These are phyloP conservation scores for Dissophora globulifera DNA, from an alignment of 192 early-diverging fungal species.

Conservation along the genomic window DNA sequence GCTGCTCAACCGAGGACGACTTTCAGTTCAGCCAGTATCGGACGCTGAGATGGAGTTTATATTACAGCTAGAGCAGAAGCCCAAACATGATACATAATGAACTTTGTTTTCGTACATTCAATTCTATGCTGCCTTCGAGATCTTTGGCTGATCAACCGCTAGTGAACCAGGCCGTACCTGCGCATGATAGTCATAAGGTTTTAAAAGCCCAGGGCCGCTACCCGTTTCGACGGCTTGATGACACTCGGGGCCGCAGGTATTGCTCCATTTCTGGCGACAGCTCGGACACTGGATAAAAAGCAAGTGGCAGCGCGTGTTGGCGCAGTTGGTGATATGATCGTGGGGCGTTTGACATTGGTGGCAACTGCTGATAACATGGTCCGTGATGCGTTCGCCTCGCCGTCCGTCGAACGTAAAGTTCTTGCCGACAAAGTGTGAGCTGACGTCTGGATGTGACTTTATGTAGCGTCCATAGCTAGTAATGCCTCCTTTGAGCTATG, in stretches of 20 bases:
- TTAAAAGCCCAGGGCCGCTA: slow-evolving; percentile 15
- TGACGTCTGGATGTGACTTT: slow-evolving; percentile 40
- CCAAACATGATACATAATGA: not conserved
- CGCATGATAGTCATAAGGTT: slow-evolving; percentile 45
- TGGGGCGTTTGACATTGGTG: slow-evolving; percentile 72
- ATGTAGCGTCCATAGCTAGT: slow-evolving; percentile 78
- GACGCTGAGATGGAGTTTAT: slow-evolving; percentile 75
- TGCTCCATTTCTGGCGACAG: slow-evolving; percentile 59
- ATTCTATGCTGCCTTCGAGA: slow-evolving; percentile 12
- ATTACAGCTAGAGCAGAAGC: slow-evolving; percentile 49
- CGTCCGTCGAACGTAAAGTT: slow-evolving; percentile 87
- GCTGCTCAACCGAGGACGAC: slow-evolving; percentile 74
- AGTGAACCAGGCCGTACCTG: slow-evolving; percentile 34
- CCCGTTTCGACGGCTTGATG: slow-evolving; percentile 29
- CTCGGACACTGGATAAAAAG: slow-evolving; percentile 74
- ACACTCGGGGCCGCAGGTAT: slow-evolving; percentile 61
- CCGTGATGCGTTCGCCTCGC: slow-evolving; percentile 73
- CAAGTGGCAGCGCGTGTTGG: slow-evolving; percentile 75
- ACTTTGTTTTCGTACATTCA: not conserved
- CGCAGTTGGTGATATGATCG: slow-evolving; percentile 76
- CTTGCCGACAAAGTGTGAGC: slow-evolving; percentile 75
- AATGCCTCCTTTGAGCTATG: slow-evolving; percentile 73
- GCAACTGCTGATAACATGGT: slow-evolving; percentile 71
- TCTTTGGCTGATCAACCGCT: not conserved
- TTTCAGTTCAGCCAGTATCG: slow-evolving; percentile 82